Evolutionary conservation across 768 basidiomycete species (phyloP).

Genomic region (Leucosporidium yakuticum): DNA sequence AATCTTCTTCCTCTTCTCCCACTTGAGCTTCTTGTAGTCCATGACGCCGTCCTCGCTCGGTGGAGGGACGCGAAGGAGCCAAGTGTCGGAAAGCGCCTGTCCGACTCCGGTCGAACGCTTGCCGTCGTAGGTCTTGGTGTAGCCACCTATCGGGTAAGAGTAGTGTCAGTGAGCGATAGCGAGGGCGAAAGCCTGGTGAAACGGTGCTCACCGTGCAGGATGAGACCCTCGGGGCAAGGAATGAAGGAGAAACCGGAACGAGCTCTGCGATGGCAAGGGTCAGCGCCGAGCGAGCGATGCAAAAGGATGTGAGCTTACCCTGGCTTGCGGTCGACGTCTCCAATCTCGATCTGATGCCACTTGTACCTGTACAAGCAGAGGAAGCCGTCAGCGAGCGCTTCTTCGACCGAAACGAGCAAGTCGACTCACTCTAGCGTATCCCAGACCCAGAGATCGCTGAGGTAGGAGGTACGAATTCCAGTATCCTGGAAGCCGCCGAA

Average conservation of each 20-base stretch:
- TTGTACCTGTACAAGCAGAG: constrained; percentile 49
- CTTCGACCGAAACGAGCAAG: not conserved
- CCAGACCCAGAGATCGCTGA: constrained; percentile 90
- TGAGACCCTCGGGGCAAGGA: constrained; percentile 65
- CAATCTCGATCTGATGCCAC: constrained; percentile 72
- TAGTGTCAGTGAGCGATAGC: not conserved
- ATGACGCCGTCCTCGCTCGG: constrained; percentile 39
- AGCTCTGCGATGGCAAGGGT: constrained; percentile 30
- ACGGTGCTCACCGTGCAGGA: constrained; percentile 60
- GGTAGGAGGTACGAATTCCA: constrained; percentile 56
- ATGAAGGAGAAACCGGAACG: constrained; percentile 72
- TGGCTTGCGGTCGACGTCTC: constrained; percentile 63
- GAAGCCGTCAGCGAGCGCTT: not conserved
- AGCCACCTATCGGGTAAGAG: constrained; percentile 56
- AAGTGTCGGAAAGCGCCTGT: constrained; percentile 74
- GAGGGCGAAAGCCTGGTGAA: not conserved
- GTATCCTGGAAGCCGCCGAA: constrained; percentile 82
- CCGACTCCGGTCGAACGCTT: constrained; percentile 71
- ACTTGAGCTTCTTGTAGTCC: constrained; percentile 58
- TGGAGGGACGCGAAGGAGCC: constrained; percentile 59
- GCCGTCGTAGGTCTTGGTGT: constrained; percentile 89
- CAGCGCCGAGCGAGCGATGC: not conserved
- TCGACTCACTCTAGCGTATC: constrained; percentile 51
- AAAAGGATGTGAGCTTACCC: constrained; percentile 50
- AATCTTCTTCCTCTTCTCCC: constrained; percentile 76